phyloP scores from a whole-genome alignment of 108 stramenopile genomes.

The Mayamaea pseudoterrestris region DNA sequence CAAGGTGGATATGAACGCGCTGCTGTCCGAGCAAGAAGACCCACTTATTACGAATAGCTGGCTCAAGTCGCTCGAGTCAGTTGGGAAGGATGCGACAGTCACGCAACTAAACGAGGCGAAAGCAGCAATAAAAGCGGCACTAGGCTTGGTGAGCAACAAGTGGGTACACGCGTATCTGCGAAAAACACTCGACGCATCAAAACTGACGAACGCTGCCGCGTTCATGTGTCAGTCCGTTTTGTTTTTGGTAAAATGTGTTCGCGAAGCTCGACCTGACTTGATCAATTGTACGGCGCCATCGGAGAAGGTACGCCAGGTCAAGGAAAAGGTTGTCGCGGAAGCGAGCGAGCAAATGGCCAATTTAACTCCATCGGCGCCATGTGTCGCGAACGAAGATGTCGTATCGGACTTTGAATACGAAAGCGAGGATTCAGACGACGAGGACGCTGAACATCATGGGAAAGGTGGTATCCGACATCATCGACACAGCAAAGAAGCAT shows the following conservation, averaged over 20 bases:
- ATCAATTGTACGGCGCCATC: conserved; percentile 2
- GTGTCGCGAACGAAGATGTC: conserved; percentile 43
- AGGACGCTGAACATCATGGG: conserved; percentile 33
- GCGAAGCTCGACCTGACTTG: conserved; percentile 70
- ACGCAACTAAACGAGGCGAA: conserved; percentile 13
- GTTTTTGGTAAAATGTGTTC: no score
- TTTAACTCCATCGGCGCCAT: conserved; percentile 35
- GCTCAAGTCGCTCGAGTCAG: conserved; percentile 51
- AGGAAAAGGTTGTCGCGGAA: conserved; percentile 51
- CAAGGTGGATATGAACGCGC: conserved; percentile 66
- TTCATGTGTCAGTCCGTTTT: conserved; percentile 64
- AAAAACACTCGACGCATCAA: conserved; percentile 56
- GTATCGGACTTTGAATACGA: conserved; percentile 47
- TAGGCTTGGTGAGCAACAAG: conserved; percentile 43
- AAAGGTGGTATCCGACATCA: conserved; percentile 14
- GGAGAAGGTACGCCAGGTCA: conserved; percentile 11
- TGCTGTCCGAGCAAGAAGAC: conserved; percentile 64
- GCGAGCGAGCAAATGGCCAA: conserved; percentile 56
- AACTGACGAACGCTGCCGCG: conserved; percentile 47
- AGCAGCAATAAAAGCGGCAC: conserved; percentile 42
- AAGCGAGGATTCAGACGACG: conserved; percentile 58
- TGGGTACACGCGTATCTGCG: conserved; percentile 58
- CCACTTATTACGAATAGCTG: conserved; percentile 61
- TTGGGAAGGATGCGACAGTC: conserved; percentile 15
- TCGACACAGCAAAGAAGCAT: conserved; percentile 11